Base-by-base conservation (phyloP, 2,329 filamentous ascomycete genomes). In the Xylariaceae sp. region DNA sequence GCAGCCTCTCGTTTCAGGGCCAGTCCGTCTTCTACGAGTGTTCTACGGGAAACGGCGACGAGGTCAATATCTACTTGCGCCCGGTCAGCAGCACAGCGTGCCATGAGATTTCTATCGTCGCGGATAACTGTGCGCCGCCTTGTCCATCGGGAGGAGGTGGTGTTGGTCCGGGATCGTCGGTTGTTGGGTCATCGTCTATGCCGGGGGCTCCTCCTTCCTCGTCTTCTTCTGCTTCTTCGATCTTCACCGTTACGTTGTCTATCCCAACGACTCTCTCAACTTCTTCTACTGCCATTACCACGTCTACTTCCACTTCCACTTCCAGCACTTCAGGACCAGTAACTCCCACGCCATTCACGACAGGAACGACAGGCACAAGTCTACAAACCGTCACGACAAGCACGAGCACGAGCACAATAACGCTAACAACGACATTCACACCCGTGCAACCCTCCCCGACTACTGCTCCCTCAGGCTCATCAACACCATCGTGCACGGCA, bases 11-110 rank as follows among this genome's bases (percentile, higher is more conserved):
- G 2, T 77, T 74, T 63, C 66, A 77, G 23, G 74, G 73, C 37
- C 72, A 67, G 55, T 62, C 68, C 3, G 65, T 65, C 22, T 86
- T 86, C 62, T 80, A 76, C 57, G 74, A 80, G 35, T 86, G 83
- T 59, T 72, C 76, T 22, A 82, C 80, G 17, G 74, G 73, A 3
- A 71, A 76, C 44, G 58, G 70, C 21, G 71, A 70, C 34, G 73
- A 77, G 46, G 79, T 70, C 64, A 80, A 82, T 54, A 61, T 82
- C 50, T 82, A 82, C 62, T 69, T 56, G 22, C 55, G 50, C 55
- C 66, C 52, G 59, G 76, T 61, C 29, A 63, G 50, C 7, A 46
- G 42, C 6, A n/a, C n/a, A n/a, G 71, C 76, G 50, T 82, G 79
- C 52, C 69, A 72, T 10, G 55, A 70, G 44, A 67, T 82, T 45